Base-by-base conservation (phyloP, 192 early-diverging fungal genomes). In the Gorgonomyces haynaldii region DNA sequence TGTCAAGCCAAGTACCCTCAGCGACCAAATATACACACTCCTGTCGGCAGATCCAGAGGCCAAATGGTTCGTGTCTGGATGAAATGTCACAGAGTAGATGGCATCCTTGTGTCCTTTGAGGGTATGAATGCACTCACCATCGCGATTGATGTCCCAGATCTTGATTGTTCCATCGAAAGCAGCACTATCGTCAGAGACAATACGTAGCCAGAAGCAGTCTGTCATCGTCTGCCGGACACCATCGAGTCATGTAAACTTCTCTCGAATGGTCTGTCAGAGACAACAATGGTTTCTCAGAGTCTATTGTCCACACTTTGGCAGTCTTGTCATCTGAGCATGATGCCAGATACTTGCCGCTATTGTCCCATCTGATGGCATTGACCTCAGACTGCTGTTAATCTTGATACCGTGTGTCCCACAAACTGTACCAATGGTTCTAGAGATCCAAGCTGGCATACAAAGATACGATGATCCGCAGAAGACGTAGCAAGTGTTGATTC, bases 401-500 rank as follows among this genome's bases (percentile, higher is more conserved):
- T 10, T 19, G 8, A 41, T 61, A 74, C 72, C 50, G 73, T 72
- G 61, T 97, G 94, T 0, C 85, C 86, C 3, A 55, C 52, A 59
- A 81, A 88, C 21, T 70, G 76, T 49, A 67, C 70, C n/a, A 92
- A 25, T 0, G 91, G 86, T n/a, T 73, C 65, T 1, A 63, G 49
- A 15, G 58, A 62, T 15, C 81, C 83, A 17, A 90, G 75, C 36
- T 72, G 70, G 63, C 88, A 95, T 0, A 97, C 78, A 41, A 72
- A 82, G 2, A 97, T 81, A 5, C 69, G 66, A 32, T 76, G 76
- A 58, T 97, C 94, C 12, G 70, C 70, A 25, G 86, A 85, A 45
- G 83, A 86, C 0, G 87, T 86, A 3, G 94, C 91, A 72, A 95
- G 88, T 5, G 87, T 97, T 0, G 66, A 61, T 58, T 91, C 83